Base-by-base conservation (phyloP, 176 grass and related monocot genomes). In the Metroxylon sagu region DNA sequence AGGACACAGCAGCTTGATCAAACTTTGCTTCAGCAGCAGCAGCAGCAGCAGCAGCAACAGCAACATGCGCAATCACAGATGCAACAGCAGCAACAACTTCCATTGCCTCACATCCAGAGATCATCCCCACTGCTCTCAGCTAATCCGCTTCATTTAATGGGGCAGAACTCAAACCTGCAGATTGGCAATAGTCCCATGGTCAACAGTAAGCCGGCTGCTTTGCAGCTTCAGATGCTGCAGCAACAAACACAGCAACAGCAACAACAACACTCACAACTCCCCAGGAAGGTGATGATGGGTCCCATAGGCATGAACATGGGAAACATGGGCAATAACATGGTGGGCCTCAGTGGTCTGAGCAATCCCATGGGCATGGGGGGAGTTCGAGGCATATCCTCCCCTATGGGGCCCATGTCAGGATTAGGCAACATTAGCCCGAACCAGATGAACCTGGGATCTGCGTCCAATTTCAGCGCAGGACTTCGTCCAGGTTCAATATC, bases 271-370 rank as follows among this genome's bases (percentile, higher is more conserved):
- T 50, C 39, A 30, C 87, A 85, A 54, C 84, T 83, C 53, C 65
- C 84, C 3, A 85, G 87, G 70, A 98, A 98, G 68, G 63, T 81
- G 67, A 80, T 96, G 72, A 88, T 88, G 84, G 93, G 87, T 35
- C 76, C 21, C 1, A 23, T 67, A 59, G 74, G 82, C 43, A 76
- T 81, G 52, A 82, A 48, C 59, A 78, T 91, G 81, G 84, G 92
- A 50, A 89, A 76, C 56, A 85, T 91, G 87, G 71, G 58, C 66
- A 85, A 81, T 64, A 97, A 82, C 76, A 76, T 82, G 48, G 79
- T 71, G 39, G 63, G 79, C 43, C 62, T 91, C 14, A 49, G 81
- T 53, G 72, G 77, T 76, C 63, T 88, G 50, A 78, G 75, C 66
- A 96, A 87, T 57, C 74, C 85, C 56, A 88, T 91, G 71, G 84